Percentiles rank a stretch among this genome's conserved stretches.
Conservation (phyloP, 1,284 basidiomycete species). For the Pulveroboletus sp. region DNA sequence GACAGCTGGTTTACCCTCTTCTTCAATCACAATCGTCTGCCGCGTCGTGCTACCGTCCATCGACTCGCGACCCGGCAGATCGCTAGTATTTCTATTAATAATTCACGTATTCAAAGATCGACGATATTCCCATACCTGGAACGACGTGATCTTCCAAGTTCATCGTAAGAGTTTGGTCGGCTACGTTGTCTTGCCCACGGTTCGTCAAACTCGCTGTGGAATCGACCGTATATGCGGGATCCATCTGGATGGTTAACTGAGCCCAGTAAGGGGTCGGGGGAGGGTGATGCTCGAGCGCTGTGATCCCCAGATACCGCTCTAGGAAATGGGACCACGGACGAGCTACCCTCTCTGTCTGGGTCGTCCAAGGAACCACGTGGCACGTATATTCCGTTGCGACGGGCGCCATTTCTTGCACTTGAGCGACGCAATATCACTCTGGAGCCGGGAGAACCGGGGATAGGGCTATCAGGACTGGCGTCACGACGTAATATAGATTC, state of each 20-base stretch:
- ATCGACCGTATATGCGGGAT: constrained; percentile 54
- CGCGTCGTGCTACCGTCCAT: constrained; percentile 61
- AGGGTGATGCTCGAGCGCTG: constrained; percentile 33
- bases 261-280: constrained; percentile 29
- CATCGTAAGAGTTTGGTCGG: constrained; percentile 68
- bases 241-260: constrained; percentile 38
- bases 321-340: constrained; percentile 58
- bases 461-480: constrained; percentile 49
- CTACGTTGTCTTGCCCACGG: constrained; percentile 45
- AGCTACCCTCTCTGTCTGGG: constrained; percentile 31
- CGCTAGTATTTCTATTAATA: constrained; percentile 55
- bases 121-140: constrained; percentile 69
- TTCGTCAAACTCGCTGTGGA: constrained; percentile 69
- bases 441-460: constrained; percentile 34
- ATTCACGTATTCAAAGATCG: constrained; percentile 50
- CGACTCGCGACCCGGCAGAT: constrained; percentile 56
- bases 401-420: constrained; percentile 47
- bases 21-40: constrained; percentile 76
- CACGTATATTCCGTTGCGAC: constrained; percentile 48
- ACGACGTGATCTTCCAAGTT: constrained; percentile 48
- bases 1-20: constrained; percentile 76
- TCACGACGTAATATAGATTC: constrained; percentile 53
- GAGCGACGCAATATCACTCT: constrained; percentile 53
- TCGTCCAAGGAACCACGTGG: constrained; percentile 39
- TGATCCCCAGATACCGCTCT: constrained; percentile 46